Conservation (phyloP, 805 yeast species). For the Saccharomycopsis microspora region DNA sequence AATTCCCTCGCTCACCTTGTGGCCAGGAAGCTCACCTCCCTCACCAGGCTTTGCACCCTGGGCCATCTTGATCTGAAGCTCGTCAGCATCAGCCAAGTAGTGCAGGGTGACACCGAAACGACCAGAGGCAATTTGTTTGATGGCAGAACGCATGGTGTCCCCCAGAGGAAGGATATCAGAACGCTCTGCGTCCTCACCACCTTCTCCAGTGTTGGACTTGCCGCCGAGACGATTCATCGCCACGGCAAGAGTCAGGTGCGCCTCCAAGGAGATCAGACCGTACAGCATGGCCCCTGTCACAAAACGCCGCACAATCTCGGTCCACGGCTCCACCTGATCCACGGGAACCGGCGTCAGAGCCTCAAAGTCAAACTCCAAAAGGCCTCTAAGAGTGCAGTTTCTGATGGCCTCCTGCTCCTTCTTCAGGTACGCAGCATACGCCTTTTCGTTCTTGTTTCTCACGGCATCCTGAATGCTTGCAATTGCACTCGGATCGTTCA, state of each 20-base stretch:
- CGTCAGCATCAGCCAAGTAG: slow-evolving; percentile 93
- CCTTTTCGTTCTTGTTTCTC: slow-evolving; percentile 86
- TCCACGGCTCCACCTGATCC: slow-evolving; percentile 99
- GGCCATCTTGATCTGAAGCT: slow-evolving; percentile 95
- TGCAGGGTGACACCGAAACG: slow-evolving; percentile 96
- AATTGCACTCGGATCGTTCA: slow-evolving; percentile 90
- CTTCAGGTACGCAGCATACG: slow-evolving; percentile 82
- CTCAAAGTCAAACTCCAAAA: slow-evolving; percentile 81
- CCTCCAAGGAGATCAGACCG: slow-evolving; percentile 97
- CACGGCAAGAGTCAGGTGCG: slow-evolving; percentile 93
- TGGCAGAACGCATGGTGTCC: slow-evolving; percentile 98
- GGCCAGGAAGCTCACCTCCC: slow-evolving; percentile 97
- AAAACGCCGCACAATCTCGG: slow-evolving; percentile 93
- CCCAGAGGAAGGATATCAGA: slow-evolving; percentile 73
- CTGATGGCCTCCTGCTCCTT: slow-evolving; percentile 86
- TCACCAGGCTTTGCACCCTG: slow-evolving; percentile 99
- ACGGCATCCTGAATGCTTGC: slow-evolving; percentile 98
- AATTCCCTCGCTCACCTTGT: slow-evolving; percentile 77
- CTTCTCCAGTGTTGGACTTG: slow-evolving; percentile 97
- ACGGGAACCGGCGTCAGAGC: slow-evolving; percentile 68
- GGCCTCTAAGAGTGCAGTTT: slow-evolving; percentile 88
- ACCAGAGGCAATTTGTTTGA: slow-evolving; percentile 96
- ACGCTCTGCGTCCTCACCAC: slow-evolving; percentile 96
- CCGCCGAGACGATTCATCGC: slow-evolving; percentile 99
- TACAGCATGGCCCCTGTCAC: slow-evolving; percentile 99